Conservation (phyloP, 23 red algal species). For the Porphyridium purpureum region DNA sequence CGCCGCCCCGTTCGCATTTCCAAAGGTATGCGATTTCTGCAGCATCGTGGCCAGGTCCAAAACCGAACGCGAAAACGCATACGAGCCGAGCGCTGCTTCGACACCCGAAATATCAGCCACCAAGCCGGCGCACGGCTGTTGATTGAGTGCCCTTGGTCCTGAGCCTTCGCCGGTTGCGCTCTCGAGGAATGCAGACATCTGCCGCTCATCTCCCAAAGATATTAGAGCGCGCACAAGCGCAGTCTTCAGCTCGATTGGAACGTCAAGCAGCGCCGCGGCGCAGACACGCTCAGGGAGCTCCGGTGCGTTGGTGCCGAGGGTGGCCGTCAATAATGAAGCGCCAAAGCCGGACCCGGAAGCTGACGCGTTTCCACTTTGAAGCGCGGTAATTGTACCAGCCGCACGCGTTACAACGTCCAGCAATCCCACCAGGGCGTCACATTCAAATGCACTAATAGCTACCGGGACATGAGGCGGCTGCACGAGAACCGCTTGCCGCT, state of each 20-base stretch:
- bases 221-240: background rate
- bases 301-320: background rate
- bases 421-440: background rate
- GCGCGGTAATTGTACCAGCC: too few species aligned
- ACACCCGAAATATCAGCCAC: background rate
- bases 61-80: background rate
- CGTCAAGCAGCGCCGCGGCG: background rate
- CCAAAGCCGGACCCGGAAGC: background rate
- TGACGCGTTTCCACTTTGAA: too few species aligned
- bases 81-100: background rate
- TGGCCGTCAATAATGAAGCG: too few species aligned
- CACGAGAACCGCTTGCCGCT: background rate
- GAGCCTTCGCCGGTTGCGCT: background rate
- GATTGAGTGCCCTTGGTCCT: too few species aligned
- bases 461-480: too few species aligned
- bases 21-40: background rate
- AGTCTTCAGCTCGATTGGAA: background rate
- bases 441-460: background rate
- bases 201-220: background rate
- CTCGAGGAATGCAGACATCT: background rate
- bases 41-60: conserved; percentile 1
- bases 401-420: background rate
- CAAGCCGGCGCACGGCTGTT: background rate
- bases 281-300: background rate
- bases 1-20: background rate